Percentiles rank a stretch among this genome's conserved stretches.
These are phyloP conservation scores for Sungouiella blattae DNA, from an alignment of 805 yeast species.

Conservation along the genomic window DNA sequence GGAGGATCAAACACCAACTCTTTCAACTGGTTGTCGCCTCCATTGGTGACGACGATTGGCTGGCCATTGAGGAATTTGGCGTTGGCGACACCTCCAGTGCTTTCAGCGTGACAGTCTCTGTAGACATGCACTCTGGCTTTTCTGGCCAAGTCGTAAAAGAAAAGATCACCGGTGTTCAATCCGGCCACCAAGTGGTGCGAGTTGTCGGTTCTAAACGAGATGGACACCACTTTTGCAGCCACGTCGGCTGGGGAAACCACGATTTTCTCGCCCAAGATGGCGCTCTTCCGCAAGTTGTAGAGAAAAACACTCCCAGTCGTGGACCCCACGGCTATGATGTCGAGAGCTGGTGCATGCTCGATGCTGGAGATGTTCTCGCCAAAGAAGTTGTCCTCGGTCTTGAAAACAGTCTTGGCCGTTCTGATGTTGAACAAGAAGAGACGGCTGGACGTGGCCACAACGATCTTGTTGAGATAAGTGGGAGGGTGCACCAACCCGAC, in stretches of 20 bases:
- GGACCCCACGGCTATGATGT: slow-evolving; percentile 75
- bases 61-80: slow-evolving; percentile 84
- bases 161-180: slow-evolving; percentile 73
- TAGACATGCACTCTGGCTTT: slow-evolving; percentile 73
- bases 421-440: slow-evolving; percentile 68
- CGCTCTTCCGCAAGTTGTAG: slow-evolving; percentile 66
- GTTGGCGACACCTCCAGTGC: slow-evolving; percentile 72
- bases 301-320: slow-evolving; percentile 62
- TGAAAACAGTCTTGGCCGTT: slow-evolving; percentile 68
- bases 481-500: slow-evolving; percentile 77
- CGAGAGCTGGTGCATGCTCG: slow-evolving; percentile 83
- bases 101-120: slow-evolving; percentile 67
- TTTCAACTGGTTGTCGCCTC: slow-evolving; percentile 85
- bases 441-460: slow-evolving; percentile 69
- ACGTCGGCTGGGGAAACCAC: slow-evolving; percentile 39
- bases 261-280: slow-evolving; percentile 45
- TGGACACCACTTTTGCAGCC: slow-evolving; percentile 47
- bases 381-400: slow-evolving; percentile 47
- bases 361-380: slow-evolving; percentile 59
- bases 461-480: slow-evolving; percentile 86
- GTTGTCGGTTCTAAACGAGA: slow-evolving; percentile 92
- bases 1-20: slow-evolving; percentile 95
- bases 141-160: slow-evolving; percentile 76
- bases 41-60: slow-evolving; percentile 83
- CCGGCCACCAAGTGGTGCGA: slow-evolving; percentile 79